Base-by-base conservation (phyloP, 2,329 filamentous ascomycete species). In the Aspergillus aculeatinus region DNA sequence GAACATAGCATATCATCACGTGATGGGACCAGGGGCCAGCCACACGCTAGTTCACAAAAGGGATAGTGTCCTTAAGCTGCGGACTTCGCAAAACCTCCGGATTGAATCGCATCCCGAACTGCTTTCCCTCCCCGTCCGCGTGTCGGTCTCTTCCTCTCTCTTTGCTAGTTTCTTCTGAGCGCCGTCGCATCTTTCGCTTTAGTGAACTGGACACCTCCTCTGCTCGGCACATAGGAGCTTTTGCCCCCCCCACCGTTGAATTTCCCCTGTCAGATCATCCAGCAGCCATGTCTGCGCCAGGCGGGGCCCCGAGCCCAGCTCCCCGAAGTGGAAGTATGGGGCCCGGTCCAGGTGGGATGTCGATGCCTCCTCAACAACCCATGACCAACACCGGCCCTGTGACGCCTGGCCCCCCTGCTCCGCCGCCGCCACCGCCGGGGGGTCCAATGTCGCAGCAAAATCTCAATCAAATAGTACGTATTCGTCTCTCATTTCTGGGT, bases 391-490 rank as follows among this genome's bases (percentile, higher is more conserved):
- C 81, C 61, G 76, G 82, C 61, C 76, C 82, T 61, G 75, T 80
- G 63, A 72, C 80, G 51, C 76, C 75, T 5, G 69, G 71, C 5
- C 68, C 73, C n/a, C 63, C 70, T 48, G 65, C 71, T 25, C 72
- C 70, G 27, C 70, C 72, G 6, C 66, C 71, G 25, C 72, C 70
- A 33, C 70, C 72, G 5, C 70, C 73, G 10, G 73, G 72, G 56
- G 74, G 74, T 47, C 73, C 73, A 14, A 88, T 92, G 78, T 92
- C 89, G 2, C 92, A 94, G 64, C 91, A 96, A 70, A 96, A 97
- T 72, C 77, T 97, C 1, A 98, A 98, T 70, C 92, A 96, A 68
- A 98, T 98, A 77, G 94, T 97, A 84, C 85, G 93, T 82, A 42
- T 55, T 48, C 51, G 42, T 6, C 50, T 54, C 47, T 25, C 21